phyloP scores from a whole-genome alignment of 345 rosid genomes.

The Gossypium stocksii region DNA sequence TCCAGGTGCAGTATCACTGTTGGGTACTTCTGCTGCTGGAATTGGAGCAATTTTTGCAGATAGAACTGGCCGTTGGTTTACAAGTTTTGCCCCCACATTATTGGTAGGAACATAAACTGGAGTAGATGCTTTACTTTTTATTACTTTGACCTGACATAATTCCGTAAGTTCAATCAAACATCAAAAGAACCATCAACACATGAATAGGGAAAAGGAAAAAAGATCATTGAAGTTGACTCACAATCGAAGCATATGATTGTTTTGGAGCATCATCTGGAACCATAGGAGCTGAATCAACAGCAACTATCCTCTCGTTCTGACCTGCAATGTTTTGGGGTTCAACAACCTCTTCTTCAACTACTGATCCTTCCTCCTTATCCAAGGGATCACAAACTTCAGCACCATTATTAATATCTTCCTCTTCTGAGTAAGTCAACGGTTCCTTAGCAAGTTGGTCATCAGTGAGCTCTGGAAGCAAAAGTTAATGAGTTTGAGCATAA shows the following conservation, averaged over 20 bases:
- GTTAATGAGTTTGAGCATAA: conserved; percentile 4
- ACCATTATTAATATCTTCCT: conserved; percentile 37
- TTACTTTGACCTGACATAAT: conserved; percentile 46
- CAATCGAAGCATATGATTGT: conserved; percentile 69
- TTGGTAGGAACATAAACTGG: conserved; percentile 34
- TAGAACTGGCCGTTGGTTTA: conserved; percentile 26
- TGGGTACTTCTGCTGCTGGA: conserved; percentile 27
- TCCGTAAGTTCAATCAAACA: not conserved
- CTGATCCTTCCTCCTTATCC: conserved; percentile 50
- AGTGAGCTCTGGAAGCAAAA: conserved; percentile 32
- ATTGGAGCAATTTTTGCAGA: conserved; percentile 36
- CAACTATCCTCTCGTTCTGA: conserved; percentile 25
- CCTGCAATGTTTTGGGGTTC: conserved; percentile 26
- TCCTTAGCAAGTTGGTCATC: conserved; percentile 31
- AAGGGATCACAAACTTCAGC: conserved; percentile 48
- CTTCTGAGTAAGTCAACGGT: conserved; percentile 29
- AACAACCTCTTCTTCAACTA: conserved; percentile 37
- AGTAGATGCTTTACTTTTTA: conserved; percentile 33
- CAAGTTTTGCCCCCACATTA: conserved; percentile 29
- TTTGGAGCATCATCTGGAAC: conserved; percentile 58
- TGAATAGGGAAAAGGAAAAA: not conserved
- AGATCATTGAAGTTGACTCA: conserved; percentile 33
- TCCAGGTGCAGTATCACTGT: conserved; percentile 30
- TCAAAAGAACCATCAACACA: conserved; percentile 16
- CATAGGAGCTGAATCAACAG: conserved; percentile 35